Percentiles rank a stretch among this genome's conserved stretches.
phyloP scores from a whole-genome alignment of 1,284 basidiomycete species.

The Pisolithus thermaeus region DNA sequence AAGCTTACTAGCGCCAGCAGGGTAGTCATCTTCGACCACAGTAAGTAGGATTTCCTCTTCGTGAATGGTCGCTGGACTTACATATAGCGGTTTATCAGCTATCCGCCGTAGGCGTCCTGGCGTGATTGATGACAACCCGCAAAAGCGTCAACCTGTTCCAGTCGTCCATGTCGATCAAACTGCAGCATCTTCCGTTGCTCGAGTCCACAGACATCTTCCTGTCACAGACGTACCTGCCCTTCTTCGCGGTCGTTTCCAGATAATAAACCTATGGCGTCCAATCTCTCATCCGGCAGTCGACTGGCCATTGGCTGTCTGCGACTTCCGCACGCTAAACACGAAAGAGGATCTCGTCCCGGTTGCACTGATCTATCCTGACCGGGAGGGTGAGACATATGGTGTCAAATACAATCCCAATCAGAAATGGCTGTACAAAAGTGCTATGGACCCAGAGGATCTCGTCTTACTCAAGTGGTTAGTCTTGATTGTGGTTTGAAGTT shows the following conservation, averaged over 20 bases:
- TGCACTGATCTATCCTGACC: slow-evolving; percentile 38
- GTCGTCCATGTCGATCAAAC: slow-evolving; percentile 61
- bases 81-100: slow-evolving; percentile 23
- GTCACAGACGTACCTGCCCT: slow-evolving; percentile 40
- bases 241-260: slow-evolving; percentile 46
- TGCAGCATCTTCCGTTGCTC: slow-evolving; percentile 36
- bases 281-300: slow-evolving; percentile 45
- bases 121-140: slow-evolving; percentile 27
- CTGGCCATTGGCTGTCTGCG: slow-evolving; percentile 54
- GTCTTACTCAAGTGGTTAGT: slow-evolving; percentile 39
- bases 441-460: slow-evolving; percentile 27
- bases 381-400: slow-evolving; percentile 30
- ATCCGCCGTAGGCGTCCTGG: slow-evolving; percentile 41
- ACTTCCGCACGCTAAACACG: slow-evolving; percentile 43
- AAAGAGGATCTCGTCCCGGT: slow-evolving; percentile 40
- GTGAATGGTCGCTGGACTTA: neutral
- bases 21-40: slow-evolving; percentile 53
- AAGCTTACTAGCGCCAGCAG: slow-evolving; percentile 44
- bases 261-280: slow-evolving; percentile 67
- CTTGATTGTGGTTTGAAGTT: neutral
- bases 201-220: slow-evolving; percentile 51
- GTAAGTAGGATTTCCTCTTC: slow-evolving; percentile 24
- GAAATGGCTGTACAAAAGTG: slow-evolving; percentile 32
- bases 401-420: slow-evolving; percentile 22
- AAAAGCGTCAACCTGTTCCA: too few relatives aligned